phyloP scores from a whole-genome alignment of 179 eudicot species.

The Spergularia azorica region DNA sequence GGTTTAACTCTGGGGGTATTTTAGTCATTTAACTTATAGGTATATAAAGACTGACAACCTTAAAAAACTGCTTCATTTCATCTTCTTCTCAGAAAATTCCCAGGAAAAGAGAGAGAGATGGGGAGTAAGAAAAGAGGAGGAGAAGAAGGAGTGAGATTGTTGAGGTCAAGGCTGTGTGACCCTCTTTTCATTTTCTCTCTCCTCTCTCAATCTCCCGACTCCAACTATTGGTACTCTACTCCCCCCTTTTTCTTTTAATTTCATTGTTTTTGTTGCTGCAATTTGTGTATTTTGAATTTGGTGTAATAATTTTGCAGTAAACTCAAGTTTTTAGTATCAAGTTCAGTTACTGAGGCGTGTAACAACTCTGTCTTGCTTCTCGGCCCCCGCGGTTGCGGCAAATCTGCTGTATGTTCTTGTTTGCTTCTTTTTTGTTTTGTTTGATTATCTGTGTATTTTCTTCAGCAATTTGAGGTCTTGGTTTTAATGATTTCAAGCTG shows the following conservation, averaged over 20 bases:
- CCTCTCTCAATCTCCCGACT: conserved; percentile 53
- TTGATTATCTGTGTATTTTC: not conserved
- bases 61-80: too few relatives aligned
- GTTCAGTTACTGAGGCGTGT: conserved; percentile 81
- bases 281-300: too few relatives aligned
- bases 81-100: too few relatives aligned
- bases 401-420: conserved; percentile 50
- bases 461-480: too few relatives aligned
- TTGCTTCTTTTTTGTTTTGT: conserved; percentile 3
- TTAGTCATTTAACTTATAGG: too few relatives aligned
- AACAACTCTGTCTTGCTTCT: conserved; percentile 90
- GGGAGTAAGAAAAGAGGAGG: conserved; percentile 18
- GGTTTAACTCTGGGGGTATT: too few relatives aligned
- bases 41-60: too few relatives aligned
- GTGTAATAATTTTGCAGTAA: too few relatives aligned
- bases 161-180: conserved; percentile 61
- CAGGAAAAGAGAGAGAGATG: too few relatives aligned
- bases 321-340: conserved; percentile 77
- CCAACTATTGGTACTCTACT: conserved; percentile 62
- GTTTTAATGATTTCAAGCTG: too few relatives aligned
- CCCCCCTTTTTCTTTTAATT: not conserved
- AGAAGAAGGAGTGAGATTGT: conserved; percentile 57
- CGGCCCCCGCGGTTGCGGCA: conserved; percentile 97
- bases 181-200: conserved; percentile 56
- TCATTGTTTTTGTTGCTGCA: not conserved